These are phyloP conservation scores for Calonectria ilicicola DNA, from an alignment of 2,329 filamentous ascomycete species.

Conservation along the genomic window DNA sequence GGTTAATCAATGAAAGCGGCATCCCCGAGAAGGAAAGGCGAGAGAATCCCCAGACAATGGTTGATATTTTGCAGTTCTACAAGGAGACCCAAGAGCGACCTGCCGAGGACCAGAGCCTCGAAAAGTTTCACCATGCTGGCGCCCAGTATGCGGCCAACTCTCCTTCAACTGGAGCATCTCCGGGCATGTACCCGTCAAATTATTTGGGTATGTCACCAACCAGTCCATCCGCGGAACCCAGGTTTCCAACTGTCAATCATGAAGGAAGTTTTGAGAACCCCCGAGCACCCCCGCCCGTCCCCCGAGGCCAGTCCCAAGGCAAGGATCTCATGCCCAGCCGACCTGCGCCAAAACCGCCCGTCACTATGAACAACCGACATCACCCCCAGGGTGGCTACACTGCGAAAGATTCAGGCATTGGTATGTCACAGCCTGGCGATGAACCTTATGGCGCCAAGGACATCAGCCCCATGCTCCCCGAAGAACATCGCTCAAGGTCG, in stretches of 20 bases:
- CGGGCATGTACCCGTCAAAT: slow-evolving; percentile 65
- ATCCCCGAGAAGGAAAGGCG: slow-evolving; percentile 97
- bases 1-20: slow-evolving; percentile 92
- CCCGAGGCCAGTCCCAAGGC: slow-evolving; percentile 62
- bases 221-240: slow-evolving; percentile 85
- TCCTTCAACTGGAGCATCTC: slow-evolving; percentile 60
- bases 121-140: slow-evolving; percentile 94
- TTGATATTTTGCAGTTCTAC: slow-evolving; percentile 96
- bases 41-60: slow-evolving; percentile 94
- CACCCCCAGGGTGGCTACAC: slow-evolving; percentile 63
- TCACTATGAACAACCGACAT: slow-evolving; percentile 67
- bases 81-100: slow-evolving; percentile 89
- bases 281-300: slow-evolving; percentile 90
- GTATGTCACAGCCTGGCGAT: slow-evolving; percentile 69
- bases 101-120: slow-evolving; percentile 88
- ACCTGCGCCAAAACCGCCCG: slow-evolving; percentile 89
- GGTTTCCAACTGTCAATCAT: slow-evolving; percentile 86
- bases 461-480: slow-evolving; percentile 69
- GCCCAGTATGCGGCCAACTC: slow-evolving; percentile 59
- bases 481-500: slow-evolving; percentile 76
- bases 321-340: slow-evolving; percentile 80
- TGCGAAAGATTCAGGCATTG: slow-evolving; percentile 73
- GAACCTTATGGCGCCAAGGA: slow-evolving; percentile 69
- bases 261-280: slow-evolving; percentile 98
- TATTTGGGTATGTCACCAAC: slow-evolving; percentile 72